Percentiles rank a stretch among this genome's conserved stretches.
These are phyloP conservation scores for Saccharomyces paradoxus DNA, from an alignment of 805 yeast genomes.

Conservation along the genomic window DNA sequence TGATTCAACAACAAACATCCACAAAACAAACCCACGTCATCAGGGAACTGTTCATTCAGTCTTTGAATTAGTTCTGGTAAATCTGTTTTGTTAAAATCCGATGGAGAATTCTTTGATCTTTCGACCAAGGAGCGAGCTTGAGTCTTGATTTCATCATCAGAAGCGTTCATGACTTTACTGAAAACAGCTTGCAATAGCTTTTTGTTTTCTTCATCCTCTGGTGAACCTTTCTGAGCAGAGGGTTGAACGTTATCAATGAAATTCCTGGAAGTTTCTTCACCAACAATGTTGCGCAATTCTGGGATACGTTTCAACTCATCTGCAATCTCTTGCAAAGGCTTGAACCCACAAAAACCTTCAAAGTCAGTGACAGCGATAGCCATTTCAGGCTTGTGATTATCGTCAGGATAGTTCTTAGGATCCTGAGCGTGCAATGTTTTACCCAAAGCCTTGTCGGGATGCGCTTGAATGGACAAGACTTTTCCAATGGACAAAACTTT, in stretches of 20 bases:
- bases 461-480: constrained; percentile 94
- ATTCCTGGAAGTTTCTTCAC: constrained; percentile 46
- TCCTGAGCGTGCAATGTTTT: constrained; percentile 67
- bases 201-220: constrained; percentile 51
- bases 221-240: constrained; percentile 39
- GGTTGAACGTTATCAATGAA: constrained; percentile 44
- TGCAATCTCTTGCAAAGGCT: constrained; percentile 75
- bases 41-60: constrained; percentile 81
- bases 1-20: constrained; percentile 91
- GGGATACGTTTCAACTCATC: constrained; percentile 62
- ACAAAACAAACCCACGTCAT: constrained; percentile 91
- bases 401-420: constrained; percentile 94
- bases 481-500: constrained; percentile 89
- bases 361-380: constrained; percentile 93
- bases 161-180: constrained; percentile 73
- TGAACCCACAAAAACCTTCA: constrained; percentile 97
- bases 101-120: constrained; percentile 54
- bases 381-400: constrained; percentile 99
- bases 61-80: constrained; percentile 70
- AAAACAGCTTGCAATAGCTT: constrained; percentile 66
- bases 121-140: constrained; percentile 58
- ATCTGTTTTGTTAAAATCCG: constrained; percentile 41
- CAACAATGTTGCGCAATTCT: constrained; percentile 66
- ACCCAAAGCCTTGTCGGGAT: constrained; percentile 86
- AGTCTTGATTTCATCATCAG: constrained; percentile 47